These are phyloP conservation scores for Xylaria scruposa DNA, from an alignment of 495 filamentous ascomycete species.

Conservation along the genomic window DNA sequence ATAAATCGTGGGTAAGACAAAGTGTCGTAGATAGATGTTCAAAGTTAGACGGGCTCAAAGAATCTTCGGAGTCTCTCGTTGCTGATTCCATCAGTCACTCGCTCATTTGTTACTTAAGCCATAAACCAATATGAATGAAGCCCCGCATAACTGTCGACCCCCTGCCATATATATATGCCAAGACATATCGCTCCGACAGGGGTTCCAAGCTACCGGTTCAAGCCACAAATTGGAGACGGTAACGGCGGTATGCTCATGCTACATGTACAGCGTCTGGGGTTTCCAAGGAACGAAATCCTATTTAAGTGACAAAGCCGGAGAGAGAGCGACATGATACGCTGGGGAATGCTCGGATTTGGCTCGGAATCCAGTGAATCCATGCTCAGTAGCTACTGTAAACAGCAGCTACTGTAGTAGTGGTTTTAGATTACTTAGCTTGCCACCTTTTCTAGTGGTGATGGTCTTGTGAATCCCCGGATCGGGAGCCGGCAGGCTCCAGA, in stretches of 20 bases:
- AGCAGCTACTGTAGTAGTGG: neutral
- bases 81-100: neutral
- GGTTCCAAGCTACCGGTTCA: slow-evolving; percentile 19
- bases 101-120: neutral
- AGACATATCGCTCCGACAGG: neutral
- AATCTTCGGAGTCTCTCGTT: neutral
- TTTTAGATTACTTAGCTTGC: neutral
- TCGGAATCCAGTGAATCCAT: slow-evolving; percentile 7
- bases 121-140: neutral
- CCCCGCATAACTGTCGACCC: neutral
- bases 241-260: neutral
- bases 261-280: slow-evolving; percentile 2
- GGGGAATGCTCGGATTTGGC: slow-evolving; percentile 10
- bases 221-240: slow-evolving; percentile 10
- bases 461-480: neutral
- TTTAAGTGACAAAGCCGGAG: slow-evolving; percentile 9
- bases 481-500: neutral
- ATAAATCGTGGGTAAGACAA: neutral
- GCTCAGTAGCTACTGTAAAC: neutral
- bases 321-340: neutral
- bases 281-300: neutral
- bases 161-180: neutral
- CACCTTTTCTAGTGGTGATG: neutral
- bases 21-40: neutral
- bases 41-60: neutral